Evolutionary conservation across 352 stramenopile genomes (phyloP).

Genomic region (Nothophytophthora sp.): DNA sequence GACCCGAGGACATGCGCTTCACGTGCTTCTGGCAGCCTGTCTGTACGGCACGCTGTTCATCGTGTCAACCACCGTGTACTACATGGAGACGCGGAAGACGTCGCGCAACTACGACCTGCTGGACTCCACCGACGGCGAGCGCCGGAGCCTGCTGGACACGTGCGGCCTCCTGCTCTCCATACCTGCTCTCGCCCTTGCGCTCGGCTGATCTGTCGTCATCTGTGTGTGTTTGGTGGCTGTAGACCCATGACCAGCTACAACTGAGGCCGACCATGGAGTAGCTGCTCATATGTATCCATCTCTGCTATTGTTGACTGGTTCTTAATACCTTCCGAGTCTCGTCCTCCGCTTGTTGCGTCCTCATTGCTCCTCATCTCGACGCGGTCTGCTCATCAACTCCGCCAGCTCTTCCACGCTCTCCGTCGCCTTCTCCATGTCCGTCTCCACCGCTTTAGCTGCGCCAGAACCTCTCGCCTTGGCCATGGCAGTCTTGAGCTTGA

Average conservation of each 20-base stretch:
- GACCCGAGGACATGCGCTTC: neutral
- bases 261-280: too few relatives aligned
- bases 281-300: too few relatives aligned
- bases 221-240: neutral
- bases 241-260: neutral
- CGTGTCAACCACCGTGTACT: constrained; percentile 67
- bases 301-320: too few relatives aligned
- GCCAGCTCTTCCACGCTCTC: too few relatives aligned
- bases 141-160: constrained; percentile 62
- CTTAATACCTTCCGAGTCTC: too few relatives aligned
- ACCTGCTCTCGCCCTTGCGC: neutral
- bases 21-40: constrained; percentile 30
- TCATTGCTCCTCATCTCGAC: too few relatives aligned
- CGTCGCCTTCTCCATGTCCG: too few relatives aligned
- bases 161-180: constrained; percentile 14
- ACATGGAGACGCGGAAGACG: constrained; percentile 67
- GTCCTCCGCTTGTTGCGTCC: too few relatives aligned
- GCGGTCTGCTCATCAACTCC: too few relatives aligned
- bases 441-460: too few relatives aligned
- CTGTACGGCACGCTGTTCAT: constrained; percentile 77
- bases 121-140: constrained; percentile 49
- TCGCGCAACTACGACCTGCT: constrained; percentile 41
- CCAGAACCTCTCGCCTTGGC: too few relatives aligned
- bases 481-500: too few relatives aligned
- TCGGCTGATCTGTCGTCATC: neutral